phyloP scores from a whole-genome alignment of 352 stramenopile genomes.

The Blastocystis sp. region DNA sequence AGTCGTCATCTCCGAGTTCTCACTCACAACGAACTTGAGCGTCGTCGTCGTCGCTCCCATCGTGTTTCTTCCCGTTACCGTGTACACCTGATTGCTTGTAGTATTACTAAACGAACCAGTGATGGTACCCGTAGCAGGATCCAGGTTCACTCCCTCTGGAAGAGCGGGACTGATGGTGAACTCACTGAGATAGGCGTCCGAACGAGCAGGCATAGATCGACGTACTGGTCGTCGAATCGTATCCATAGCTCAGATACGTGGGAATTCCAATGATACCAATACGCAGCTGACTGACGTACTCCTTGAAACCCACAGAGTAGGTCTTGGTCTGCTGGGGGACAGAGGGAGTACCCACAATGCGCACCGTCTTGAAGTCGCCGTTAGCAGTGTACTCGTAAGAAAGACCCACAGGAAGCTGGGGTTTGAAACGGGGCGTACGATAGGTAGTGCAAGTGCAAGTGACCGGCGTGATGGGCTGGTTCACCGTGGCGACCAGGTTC shows the following conservation, averaged over 20 bases:
- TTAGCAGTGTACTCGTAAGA: not conserved
- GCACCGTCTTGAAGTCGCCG: not conserved
- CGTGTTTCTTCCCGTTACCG: not conserved
- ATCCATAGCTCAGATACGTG: conserved; percentile 47
- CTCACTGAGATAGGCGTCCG: conserved; percentile 33
- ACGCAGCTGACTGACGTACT: conserved; percentile 29
- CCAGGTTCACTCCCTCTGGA: conserved; percentile 2
- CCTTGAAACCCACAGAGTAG: conserved; percentile 37
- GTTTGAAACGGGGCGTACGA: conserved; percentile 38
- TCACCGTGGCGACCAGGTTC: conserved; percentile 6
- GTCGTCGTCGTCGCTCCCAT: conserved; percentile 14
- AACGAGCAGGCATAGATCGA: not conserved
- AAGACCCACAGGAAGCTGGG: conserved; percentile 15
- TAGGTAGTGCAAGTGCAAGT: not conserved
- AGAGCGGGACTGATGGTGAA: conserved; percentile 41
- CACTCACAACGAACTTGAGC: conserved; percentile 10
- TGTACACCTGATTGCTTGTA: conserved; percentile 14
- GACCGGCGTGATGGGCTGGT: not conserved
- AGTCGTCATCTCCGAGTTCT: conserved; percentile 5
- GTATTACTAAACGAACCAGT: conserved; percentile 30
- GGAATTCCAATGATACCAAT: conserved; percentile 44
- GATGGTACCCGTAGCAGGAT: conserved; percentile 22
- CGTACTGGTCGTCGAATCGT: conserved; percentile 45
- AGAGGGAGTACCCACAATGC: conserved; percentile 43
- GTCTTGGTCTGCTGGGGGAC: conserved; percentile 32